Base-by-base conservation (phyloP, 768 basidiomycete species). In the Naganishia friedmannii region DNA sequence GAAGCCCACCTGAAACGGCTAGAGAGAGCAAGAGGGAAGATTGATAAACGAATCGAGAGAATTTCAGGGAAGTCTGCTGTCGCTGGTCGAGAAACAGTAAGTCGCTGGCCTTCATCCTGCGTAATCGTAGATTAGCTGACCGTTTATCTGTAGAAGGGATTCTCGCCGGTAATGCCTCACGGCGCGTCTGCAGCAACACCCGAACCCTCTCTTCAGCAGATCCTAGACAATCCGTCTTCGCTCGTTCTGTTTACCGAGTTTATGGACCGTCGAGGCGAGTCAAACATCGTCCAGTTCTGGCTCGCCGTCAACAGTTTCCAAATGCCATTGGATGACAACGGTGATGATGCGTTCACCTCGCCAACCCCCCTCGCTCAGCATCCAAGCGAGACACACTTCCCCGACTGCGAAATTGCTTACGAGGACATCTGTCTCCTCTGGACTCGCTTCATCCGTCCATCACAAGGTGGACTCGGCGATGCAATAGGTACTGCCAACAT, bases 231-330 rank as follows among this genome's bases (percentile, higher is more conserved):
- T 74, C 94, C 95, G 0, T 89, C 88, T 45, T 92, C 93, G 0
- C 85, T 98, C 2, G 92, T 91, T 1, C 95, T 96, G 79, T 91
- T 95, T 82, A 93, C 97, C 89, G 96, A 99, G 83, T 96, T 92
- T 75, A 94, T 97, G 92, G 96, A 98, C 74, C 87, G 96, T 17
- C 87, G 90, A 9, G 85, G 88, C 70, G 87, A 90, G 34, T 90
- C 93, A 15, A 77, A 91, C 15, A 87, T 92, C 12, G 92, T 96
- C 3, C 95, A 98, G 73, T 99, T 97, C 82, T 98, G 95, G 95
- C 84, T 98, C 0, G 92, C 93, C 0, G 91, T 97, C 2, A 93
- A 99, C 82, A 92, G 92, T 69, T 95, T 98, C 85, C 97, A 97
- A 82, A 92, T 95, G 74, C 96, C 96, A 0, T 82, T 99, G 31